These are phyloP conservation scores for Phoma sp. DNA, from an alignment of 2,329 filamentous ascomycete genomes.

Conservation along the genomic window DNA sequence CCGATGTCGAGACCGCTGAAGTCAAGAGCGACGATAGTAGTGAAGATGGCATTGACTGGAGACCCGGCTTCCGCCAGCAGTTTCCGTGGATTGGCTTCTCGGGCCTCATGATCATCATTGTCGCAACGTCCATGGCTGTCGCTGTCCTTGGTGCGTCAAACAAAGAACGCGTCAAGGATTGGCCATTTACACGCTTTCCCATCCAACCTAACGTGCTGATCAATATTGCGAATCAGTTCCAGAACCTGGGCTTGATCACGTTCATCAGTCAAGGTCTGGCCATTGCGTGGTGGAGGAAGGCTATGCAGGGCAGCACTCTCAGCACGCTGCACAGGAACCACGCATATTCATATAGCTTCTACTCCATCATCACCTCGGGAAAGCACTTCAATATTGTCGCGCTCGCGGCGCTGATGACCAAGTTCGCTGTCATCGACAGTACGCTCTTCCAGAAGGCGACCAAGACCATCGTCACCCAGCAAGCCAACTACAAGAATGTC, in stretches of 20 bases:
- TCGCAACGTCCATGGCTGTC: constrained; percentile 30
- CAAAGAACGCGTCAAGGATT: constrained; percentile 26
- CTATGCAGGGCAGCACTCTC: constrained; percentile 29
- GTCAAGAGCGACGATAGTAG: constrained; percentile 6
- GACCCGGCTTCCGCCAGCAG: constrained; percentile 29
- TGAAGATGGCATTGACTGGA: constrained; percentile 33
- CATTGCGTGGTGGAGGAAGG: constrained; percentile 39
- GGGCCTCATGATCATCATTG: constrained; percentile 24
- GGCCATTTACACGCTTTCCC: constrained; percentile 26
- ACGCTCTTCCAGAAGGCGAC: constrained; percentile 35
- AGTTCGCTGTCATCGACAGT: constrained; percentile 35
- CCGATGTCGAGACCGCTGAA: constrained; percentile 18
- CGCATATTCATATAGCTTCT: constrained; percentile 36
- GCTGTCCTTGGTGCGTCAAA: constrained; percentile 23
- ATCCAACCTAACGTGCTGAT: constrained; percentile 36
- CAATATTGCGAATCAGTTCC: constrained; percentile 35
- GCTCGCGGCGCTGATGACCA: constrained; percentile 35
- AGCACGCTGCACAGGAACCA: constrained; percentile 29
- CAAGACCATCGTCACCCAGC: constrained; percentile 27
- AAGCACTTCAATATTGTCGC: constrained; percentile 34
- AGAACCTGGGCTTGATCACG: constrained; percentile 33
- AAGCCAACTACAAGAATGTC: constrained; percentile 27
- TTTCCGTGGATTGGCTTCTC: constrained; percentile 34
- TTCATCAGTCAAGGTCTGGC: constrained; percentile 32
- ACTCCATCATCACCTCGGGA: constrained; percentile 29